These are phyloP conservation scores for Phytophthora pinifolia DNA, from an alignment of 352 stramenopile genomes.

Conservation along the genomic window DNA sequence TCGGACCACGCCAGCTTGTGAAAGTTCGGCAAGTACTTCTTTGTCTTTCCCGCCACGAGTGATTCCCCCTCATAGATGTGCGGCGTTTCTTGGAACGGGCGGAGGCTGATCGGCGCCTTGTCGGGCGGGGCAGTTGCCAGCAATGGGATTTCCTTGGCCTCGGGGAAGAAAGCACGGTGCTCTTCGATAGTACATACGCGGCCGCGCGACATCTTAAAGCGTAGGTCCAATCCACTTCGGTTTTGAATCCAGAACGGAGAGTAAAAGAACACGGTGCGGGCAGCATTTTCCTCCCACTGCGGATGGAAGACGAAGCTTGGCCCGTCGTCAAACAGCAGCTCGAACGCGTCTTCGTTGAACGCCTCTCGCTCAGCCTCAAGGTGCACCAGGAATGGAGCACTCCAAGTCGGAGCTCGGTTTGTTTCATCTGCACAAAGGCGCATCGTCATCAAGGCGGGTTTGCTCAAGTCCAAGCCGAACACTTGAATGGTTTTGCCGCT, in stretches of 20 bases:
- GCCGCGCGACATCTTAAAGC: slow-evolving; percentile 63
- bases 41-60: slow-evolving; percentile 45
- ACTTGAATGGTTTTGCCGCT: slow-evolving; percentile 82
- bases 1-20: slow-evolving; percentile 76
- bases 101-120: slow-evolving; percentile 70
- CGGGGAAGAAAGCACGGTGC: slow-evolving; percentile 71
- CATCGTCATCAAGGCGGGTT: slow-evolving; percentile 75
- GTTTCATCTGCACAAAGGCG: slow-evolving; percentile 61
- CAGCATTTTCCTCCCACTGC: slow-evolving; percentile 57
- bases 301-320: slow-evolving; percentile 70
- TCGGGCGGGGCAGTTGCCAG: slow-evolving; percentile 54
- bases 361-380: slow-evolving; percentile 46
- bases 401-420: slow-evolving; percentile 57
- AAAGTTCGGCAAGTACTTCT: slow-evolving; percentile 78
- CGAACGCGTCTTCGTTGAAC: slow-evolving; percentile 60
- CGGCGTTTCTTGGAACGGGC: slow-evolving; percentile 73
- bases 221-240: slow-evolving; percentile 72
- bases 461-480: slow-evolving; percentile 72
- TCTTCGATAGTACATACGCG: slow-evolving; percentile 60
- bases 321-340: slow-evolving; percentile 63
- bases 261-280: slow-evolving; percentile 67
- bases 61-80: slow-evolving; percentile 53
- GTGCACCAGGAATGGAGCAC: slow-evolving; percentile 57
- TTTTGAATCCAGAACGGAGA: slow-evolving; percentile 88
- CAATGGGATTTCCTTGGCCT: slow-evolving; percentile 61